Percentiles rank a stretch among this genome's conserved stretches.
Conservation (phyloP, 2,329 filamentous ascomycete species). For the Neocatenulostroma microsporum region DNA sequence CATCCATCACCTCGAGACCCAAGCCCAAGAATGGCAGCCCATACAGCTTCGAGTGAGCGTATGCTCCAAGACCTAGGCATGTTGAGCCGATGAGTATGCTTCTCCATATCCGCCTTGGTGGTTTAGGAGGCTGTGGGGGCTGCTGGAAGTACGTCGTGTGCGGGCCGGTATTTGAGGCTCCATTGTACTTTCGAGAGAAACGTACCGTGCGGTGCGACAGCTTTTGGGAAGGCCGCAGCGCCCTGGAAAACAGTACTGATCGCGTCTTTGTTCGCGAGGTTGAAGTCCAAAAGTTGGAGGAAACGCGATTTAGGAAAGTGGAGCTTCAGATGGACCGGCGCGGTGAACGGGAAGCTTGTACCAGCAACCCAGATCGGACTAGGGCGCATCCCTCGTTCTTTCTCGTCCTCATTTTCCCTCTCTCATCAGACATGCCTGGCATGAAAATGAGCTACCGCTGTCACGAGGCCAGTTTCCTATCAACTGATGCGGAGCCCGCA, state of each 20-base stretch:
- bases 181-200: slow-evolving; percentile 18
- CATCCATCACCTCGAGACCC: slow-evolving; percentile 6
- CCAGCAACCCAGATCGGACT: not conserved
- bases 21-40: slow-evolving; percentile 8
- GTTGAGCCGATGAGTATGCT: slow-evolving; percentile 15
- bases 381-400: too few relatives aligned
- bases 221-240: not conserved
- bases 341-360: not conserved
- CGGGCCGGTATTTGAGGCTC: slow-evolving; percentile 10
- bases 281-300: too few relatives aligned
- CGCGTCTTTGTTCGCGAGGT: too few relatives aligned
- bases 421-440: too few relatives aligned
- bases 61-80: slow-evolving; percentile 17
- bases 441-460: too few relatives aligned
- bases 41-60: slow-evolving; percentile 12
- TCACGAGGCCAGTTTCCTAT: too few relatives aligned
- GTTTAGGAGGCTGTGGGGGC: slow-evolving; percentile 17
- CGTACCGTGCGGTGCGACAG: slow-evolving; percentile 9
- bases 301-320: too few relatives aligned
- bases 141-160: slow-evolving; percentile 27
- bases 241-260: not conserved
- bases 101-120: slow-evolving; percentile 15
- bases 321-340: not conserved
- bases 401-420: too few relatives aligned
- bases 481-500: too few relatives aligned